Base-by-base conservation (phyloP, 1,284 basidiomycete species). In the Flammula alnicola region DNA sequence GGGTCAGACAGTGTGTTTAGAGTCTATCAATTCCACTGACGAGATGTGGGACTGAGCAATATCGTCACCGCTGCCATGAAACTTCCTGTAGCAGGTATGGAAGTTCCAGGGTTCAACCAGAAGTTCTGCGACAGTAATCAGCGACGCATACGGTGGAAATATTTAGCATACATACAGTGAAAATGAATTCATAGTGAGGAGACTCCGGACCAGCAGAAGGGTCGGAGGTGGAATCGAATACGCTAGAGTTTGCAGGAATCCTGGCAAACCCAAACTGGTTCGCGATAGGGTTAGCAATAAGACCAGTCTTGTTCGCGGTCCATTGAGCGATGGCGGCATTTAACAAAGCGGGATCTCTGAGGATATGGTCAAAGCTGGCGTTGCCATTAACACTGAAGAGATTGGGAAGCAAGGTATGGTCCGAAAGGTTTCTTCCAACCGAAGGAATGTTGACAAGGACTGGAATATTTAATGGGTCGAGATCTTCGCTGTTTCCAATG, bases 341-440 rank as follows among this genome's bases (percentile, higher is more conserved):
- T n/a, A 65, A 19, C 11, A 42, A 40, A 11, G 44, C 54, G 9
- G 56, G 37, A 22, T 60, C 57, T 17, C 62, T 51, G 37, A 68
- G 51, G 16, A 68, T 44, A 20, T 47, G 10, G 19, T 63, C 63
- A 46, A 59, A 47, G 48, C 2, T 60, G 66, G 3, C 40, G 40
- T 49, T 47, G 26, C 51, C 59, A 51, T 72, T 70, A 16, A 70
- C 67, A 11, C 49, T 41, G 55, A 60, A 75, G 7, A 54, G 47
- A 45, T 59, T 61, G 11, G 47, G 26, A 16, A 70, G 47, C 10
- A 63, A 50, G 2, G 65, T 56, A 35, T 76, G 74, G 47, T 74
- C 75, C 7, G 23, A 42, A 12, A 80, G 60, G 52, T 79, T 78
- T 60, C 75, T 65, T 12, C 78, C 77, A 23, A 77, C 75, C 46